These are phyloP conservation scores for Flaveria ramosissima DNA, from an alignment of 129 eudicot genomes.

Conservation along the genomic window DNA sequence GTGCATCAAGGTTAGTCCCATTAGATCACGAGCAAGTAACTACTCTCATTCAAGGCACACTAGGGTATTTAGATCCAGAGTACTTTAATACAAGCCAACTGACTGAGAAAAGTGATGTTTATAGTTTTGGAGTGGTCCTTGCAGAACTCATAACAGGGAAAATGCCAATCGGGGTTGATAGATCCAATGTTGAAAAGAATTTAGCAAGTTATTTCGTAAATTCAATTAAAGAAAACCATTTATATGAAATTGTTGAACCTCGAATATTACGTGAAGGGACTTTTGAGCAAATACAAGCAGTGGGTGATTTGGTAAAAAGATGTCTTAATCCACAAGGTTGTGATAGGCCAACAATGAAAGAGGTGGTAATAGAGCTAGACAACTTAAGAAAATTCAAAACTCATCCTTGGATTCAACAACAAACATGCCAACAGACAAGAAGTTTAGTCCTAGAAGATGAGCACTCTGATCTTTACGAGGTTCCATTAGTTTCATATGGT, in stretches of 20 bases:
- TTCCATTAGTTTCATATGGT: not conserved
- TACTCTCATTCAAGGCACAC: not conserved
- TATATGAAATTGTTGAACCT: not conserved
- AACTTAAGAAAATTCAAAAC: not conserved
- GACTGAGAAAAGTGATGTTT: not conserved
- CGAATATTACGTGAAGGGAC: not conserved
- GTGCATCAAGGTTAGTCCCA: constrained; percentile 4
- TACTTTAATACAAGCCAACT: constrained; percentile 2
- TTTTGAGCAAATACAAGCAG: not conserved
- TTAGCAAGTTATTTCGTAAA: not conserved
- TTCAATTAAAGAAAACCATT: not conserved
- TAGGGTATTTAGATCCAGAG: constrained; percentile 3
- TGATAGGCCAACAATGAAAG: not conserved
- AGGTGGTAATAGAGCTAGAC: not conserved
- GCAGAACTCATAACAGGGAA: not conserved
- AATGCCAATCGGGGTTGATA: not conserved
- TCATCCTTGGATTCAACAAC: not conserved
- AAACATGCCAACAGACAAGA: not conserved
- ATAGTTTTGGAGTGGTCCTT: constrained; percentile 6
- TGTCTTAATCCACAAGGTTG: not conserved
- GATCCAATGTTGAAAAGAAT: not conserved
- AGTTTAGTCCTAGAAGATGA: not conserved
- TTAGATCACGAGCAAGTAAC: not conserved
- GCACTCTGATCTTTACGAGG: not conserved
- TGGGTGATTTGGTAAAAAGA: not conserved